Conservation (phyloP, 768 basidiomycete species). For the Leucocoprinus leucothites region DNA sequence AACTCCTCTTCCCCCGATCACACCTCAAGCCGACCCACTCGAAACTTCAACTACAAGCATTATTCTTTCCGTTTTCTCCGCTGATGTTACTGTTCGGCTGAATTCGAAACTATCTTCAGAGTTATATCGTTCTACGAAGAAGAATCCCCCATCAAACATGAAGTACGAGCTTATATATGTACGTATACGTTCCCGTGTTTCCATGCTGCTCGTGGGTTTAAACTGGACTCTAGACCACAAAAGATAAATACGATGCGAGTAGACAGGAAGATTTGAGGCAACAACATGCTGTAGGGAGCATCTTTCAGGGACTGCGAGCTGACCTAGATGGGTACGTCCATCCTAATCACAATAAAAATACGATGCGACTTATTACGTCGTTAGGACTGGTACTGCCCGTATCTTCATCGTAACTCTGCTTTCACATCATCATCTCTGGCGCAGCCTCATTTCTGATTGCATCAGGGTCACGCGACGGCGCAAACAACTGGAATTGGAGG, state of each 20-base stretch:
- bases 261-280: slow-evolving; percentile 62
- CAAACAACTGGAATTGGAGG: slow-evolving; percentile 85
- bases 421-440: neutral
- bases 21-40: slow-evolving; percentile 30
- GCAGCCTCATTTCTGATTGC: neutral
- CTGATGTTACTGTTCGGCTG: slow-evolving; percentile 60
- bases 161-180: slow-evolving; percentile 86
- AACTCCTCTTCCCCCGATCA: slow-evolving; percentile 24
- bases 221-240: slow-evolving; percentile 55
- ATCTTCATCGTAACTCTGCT: slow-evolving; percentile 73
- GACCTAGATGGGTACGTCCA: slow-evolving; percentile 75
- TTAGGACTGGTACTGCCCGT: slow-evolving; percentile 62
- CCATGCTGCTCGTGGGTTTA: neutral
- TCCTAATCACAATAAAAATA: neutral
- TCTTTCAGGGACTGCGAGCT: slow-evolving; percentile 85
- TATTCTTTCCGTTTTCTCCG: slow-evolving; percentile 61
- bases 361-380: slow-evolving; percentile 4
- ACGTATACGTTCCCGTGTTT: slow-evolving; percentile 18
- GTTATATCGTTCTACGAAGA: slow-evolving; percentile 90
- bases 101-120: slow-evolving; percentile 68
- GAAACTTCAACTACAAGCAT: slow-evolving; percentile 51
- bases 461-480: slow-evolving; percentile 81
- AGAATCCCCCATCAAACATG: slow-evolving; percentile 77
- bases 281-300: slow-evolving; percentile 63
- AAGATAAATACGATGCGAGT: slow-evolving; percentile 76